These are phyloP conservation scores for Combretum micranthum DNA, from an alignment of 345 rosid species.

Conservation along the genomic window DNA sequence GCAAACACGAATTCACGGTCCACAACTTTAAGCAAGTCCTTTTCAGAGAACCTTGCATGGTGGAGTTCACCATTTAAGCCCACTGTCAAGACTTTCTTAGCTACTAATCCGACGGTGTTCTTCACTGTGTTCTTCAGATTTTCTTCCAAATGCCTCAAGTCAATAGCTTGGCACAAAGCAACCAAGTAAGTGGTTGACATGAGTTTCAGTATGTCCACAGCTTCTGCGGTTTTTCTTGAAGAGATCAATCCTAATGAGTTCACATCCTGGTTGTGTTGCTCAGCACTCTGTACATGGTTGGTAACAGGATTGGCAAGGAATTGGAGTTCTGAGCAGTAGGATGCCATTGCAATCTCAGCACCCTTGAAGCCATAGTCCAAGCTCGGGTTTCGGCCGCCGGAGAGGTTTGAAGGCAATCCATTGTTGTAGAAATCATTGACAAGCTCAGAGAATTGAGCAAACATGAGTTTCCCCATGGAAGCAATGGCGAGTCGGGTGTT, in stretches of 20 bases:
- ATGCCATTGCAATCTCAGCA: constrained; percentile 29
- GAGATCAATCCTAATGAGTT: constrained; percentile 26
- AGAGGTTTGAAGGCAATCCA: constrained; percentile 28
- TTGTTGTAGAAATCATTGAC: constrained; percentile 31
- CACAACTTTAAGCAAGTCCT: constrained; percentile 12
- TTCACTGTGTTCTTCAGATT: constrained; percentile 16
- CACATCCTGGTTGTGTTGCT: constrained; percentile 33
- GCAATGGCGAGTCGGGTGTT: constrained; percentile 23
- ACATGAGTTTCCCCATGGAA: constrained; percentile 17
- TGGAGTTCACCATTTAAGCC: constrained; percentile 17
- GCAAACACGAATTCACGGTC: constrained; percentile 14
- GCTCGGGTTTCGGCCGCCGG: constrained; percentile 25
- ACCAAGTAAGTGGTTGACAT: constrained; percentile 24
- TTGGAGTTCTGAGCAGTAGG: constrained; percentile 31
- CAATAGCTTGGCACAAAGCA: constrained; percentile 22
- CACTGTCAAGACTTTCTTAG: constrained; percentile 12
- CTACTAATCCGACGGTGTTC: constrained; percentile 15
- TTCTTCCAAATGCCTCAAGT: constrained; percentile 25
- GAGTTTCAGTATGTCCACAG: constrained; percentile 22
- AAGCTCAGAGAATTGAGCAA: constrained; percentile 25
- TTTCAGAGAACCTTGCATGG: constrained; percentile 17
- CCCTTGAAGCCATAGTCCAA: constrained; percentile 31
- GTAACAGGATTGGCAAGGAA: constrained; percentile 28
- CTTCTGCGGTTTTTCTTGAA: constrained; percentile 21
- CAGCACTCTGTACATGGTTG: constrained; percentile 27